phyloP scores from a whole-genome alignment of 73 alveolate genomes.

The Tetrahymena thermophila region DNA sequence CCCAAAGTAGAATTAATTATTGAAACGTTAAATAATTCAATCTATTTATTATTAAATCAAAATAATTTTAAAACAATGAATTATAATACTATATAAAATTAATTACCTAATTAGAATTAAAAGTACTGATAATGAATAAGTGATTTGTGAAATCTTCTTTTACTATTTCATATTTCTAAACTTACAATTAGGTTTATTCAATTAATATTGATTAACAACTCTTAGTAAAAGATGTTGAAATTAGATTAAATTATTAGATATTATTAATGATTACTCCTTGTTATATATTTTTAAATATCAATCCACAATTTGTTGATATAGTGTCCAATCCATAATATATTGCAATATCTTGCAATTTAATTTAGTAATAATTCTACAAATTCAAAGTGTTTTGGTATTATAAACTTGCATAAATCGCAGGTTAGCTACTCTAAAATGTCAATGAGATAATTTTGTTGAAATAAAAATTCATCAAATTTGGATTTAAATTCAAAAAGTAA shows the following conservation, averaged over 20 bases:
- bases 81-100: no score
- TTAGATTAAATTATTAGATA: not conserved
- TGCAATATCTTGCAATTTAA: not conserved
- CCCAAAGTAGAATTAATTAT: not conserved
- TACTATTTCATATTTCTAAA: not conserved
- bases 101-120: not conserved
- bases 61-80: no score
- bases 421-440: not conserved
- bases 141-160: not conserved
- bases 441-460: not conserved
- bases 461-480: not conserved
- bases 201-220: not conserved
- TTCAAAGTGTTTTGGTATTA: not conserved
- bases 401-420: not conserved
- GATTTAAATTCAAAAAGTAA: not conserved
- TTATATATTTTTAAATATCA: not conserved
- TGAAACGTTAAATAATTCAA: not conserved
- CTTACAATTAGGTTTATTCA: not conserved
- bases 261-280: not conserved
- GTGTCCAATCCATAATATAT: not conserved
- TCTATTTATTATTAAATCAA: not conserved
- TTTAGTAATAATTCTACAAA: not conserved
- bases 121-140: not conserved
- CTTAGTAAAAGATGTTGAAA: not conserved
- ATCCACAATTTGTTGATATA: not conserved